phyloP scores from a whole-genome alignment of 164 flowering plant genomes.

The Paratinospora sagittata region DNA sequence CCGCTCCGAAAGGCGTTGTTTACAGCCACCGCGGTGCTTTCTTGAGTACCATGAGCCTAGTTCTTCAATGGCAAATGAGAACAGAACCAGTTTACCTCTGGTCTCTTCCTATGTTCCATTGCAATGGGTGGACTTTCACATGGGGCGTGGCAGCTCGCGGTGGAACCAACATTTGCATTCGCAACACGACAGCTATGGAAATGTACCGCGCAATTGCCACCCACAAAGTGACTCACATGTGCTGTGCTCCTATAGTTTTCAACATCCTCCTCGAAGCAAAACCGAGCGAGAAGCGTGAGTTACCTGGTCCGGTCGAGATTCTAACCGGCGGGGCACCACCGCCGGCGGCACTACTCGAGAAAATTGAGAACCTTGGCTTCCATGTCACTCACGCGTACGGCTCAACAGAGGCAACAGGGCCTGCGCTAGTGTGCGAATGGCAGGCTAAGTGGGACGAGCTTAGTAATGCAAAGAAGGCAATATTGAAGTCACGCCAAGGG shows the following conservation, averaged over 20 bases:
- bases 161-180: conserved; percentile 86
- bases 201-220: conserved; percentile 47
- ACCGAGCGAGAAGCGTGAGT: conserved; percentile 24
- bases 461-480: conserved; percentile 31
- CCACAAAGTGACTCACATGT: conserved; percentile 85
- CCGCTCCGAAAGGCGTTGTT: conserved; percentile 85
- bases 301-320: conserved; percentile 34
- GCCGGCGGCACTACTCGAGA: conserved; percentile 53
- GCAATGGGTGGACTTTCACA: conserved; percentile 95
- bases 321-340: conserved; percentile 94
- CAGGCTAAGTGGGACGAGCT: conserved; percentile 56
- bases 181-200: conserved; percentile 51
- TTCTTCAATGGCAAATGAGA: conserved; percentile 74
- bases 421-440: conserved; percentile 87
- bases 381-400: conserved; percentile 80
- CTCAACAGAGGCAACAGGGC: conserved; percentile 85
- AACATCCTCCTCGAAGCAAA: conserved; percentile 55
- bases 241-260: conserved; percentile 76
- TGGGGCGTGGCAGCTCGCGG: conserved; percentile 96
- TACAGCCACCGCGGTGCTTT: conserved; percentile 86
- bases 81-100: conserved; percentile 72
- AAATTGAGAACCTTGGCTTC: conserved; percentile 64
- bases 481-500: conserved; percentile 76
- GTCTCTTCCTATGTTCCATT: conserved; percentile 98
- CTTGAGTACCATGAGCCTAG: conserved; percentile 60